Conservation (phyloP, 2,329 filamentous ascomycete species). For the Aspergillus hortae region DNA sequence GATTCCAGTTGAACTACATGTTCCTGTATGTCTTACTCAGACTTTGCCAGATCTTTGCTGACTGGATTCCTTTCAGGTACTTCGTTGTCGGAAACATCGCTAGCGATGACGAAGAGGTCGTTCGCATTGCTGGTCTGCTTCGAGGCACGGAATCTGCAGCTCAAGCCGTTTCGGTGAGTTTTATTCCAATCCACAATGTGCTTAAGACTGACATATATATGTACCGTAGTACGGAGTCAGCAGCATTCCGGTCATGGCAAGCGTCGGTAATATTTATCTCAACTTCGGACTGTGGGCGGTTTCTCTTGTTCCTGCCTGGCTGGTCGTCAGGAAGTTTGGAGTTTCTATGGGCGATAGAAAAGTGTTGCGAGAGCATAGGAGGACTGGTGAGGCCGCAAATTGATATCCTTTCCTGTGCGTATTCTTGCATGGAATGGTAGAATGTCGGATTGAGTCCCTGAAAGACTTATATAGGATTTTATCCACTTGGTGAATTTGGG, state of each 20-base stretch:
- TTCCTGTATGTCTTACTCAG: slow-evolving; percentile 52
- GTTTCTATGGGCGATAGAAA: slow-evolving; percentile 28
- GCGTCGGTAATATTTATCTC: slow-evolving; percentile 65
- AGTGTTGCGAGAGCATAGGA: slow-evolving; percentile 4
- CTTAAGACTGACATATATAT: slow-evolving; percentile 2
- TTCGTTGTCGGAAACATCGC: slow-evolving; percentile 68
- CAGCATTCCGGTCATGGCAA: slow-evolving; percentile 59
- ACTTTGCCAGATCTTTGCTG: neutral
- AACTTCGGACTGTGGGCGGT: slow-evolving; percentile 68
- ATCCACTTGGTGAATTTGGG: too few species aligned
- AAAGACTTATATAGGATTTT: too few species aligned
- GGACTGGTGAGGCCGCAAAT: too few species aligned
- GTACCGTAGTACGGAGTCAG: slow-evolving; percentile 57
- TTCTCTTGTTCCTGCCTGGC: slow-evolving; percentile 63
- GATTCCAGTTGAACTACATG: slow-evolving; percentile 72
- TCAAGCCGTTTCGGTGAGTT: slow-evolving; percentile 61
- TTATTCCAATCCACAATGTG: neutral
- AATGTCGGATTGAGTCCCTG: too few species aligned
- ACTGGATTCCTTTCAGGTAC: slow-evolving; percentile 46
- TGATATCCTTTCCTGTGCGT: neutral
- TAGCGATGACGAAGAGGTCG: slow-evolving; percentile 58
- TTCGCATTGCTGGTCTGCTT: slow-evolving; percentile 65
- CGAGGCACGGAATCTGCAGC: slow-evolving; percentile 69
- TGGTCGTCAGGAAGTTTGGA: slow-evolving; percentile 59
- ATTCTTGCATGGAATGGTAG: neutral